Conservation (phyloP, 768 basidiomycete genomes). For the Trametes coccinea region DNA sequence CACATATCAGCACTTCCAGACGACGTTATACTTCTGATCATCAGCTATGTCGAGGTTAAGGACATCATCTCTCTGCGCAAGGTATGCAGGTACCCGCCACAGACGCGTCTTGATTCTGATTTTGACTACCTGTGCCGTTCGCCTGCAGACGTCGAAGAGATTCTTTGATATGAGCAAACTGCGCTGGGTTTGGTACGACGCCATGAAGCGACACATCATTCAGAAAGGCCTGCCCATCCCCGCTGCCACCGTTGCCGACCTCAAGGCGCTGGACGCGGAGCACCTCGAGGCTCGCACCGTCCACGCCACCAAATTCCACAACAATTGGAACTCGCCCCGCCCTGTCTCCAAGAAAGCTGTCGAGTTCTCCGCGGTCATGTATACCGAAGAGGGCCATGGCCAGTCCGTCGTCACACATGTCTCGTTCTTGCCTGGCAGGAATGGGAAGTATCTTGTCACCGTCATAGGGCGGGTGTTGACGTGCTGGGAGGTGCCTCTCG, state of each 20-base stretch:
- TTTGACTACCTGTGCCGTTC: not conserved
- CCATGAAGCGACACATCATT: constrained; percentile 36
- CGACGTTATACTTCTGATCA: constrained; percentile 36
- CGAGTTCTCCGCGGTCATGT: constrained; percentile 27
- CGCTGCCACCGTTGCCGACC: constrained; percentile 28
- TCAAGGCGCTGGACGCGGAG: constrained; percentile 32
- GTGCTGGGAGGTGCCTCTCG: constrained; percentile 40
- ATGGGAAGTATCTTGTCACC: constrained; percentile 35
- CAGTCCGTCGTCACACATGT: constrained; percentile 30
- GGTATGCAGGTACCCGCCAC: constrained; percentile 27
- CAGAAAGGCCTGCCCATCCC: constrained; percentile 36
- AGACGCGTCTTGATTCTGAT: not conserved
- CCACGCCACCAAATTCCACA: constrained; percentile 37
- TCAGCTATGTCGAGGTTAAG: constrained; percentile 32
- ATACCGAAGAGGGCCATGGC: constrained; percentile 8
- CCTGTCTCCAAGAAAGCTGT: constrained; percentile 27
- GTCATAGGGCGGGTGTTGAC: constrained; percentile 29
- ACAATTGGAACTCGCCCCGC: constrained; percentile 35
- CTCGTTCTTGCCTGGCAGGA: constrained; percentile 32
- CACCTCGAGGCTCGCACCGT: constrained; percentile 37
- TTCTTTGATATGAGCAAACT: constrained; percentile 34
- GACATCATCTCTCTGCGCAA: constrained; percentile 35
- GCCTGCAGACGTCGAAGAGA: constrained; percentile 32
- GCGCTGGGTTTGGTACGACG: constrained; percentile 41
- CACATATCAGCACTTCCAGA: constrained; percentile 32